phyloP scores from a whole-genome alignment of 805 yeast genomes.

The Maudiozyma barnettii region DNA sequence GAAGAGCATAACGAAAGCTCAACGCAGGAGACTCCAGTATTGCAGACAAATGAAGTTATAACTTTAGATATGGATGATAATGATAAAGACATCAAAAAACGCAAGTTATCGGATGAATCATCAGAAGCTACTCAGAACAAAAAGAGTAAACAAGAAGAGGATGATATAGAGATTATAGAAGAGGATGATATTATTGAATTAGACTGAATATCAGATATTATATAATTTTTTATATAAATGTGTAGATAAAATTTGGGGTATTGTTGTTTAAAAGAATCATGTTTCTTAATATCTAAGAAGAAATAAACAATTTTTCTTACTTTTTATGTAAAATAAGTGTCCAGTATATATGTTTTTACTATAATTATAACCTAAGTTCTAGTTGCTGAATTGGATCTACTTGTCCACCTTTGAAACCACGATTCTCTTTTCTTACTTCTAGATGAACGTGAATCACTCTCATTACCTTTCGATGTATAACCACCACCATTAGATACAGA shows the following conservation, averaged over 20 bases:
- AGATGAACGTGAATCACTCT: constrained; percentile 7
- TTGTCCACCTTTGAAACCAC: constrained; percentile 39
- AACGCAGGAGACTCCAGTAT: not conserved
- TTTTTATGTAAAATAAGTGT: not conserved
- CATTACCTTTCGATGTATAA: not conserved
- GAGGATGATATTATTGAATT: constrained; percentile 5
- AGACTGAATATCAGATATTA: not conserved
- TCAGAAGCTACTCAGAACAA: not conserved
- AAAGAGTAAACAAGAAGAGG: not conserved
- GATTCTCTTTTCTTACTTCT: constrained; percentile 30
- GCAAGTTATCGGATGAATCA: not conserved
- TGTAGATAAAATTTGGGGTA: too few species aligned
- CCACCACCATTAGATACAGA: constrained; percentile 1
- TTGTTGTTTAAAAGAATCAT: too few species aligned
- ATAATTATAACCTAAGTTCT: not conserved
- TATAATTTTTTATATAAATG: not conserved
- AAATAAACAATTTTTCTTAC: not conserved
- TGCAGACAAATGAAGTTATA: constrained; percentile 1
- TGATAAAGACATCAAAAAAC: constrained; percentile 5
- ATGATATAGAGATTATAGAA: constrained; percentile 2
- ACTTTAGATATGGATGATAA: constrained; percentile 1
- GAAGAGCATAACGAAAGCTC: not conserved
- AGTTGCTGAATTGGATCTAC: constrained; percentile 25
- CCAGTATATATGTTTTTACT: not conserved
- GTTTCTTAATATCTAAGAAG: too few species aligned